These are phyloP conservation scores for Kurtzmaniella quercitrusa DNA, from an alignment of 1,139 yeast species.

Conservation along the genomic window DNA sequence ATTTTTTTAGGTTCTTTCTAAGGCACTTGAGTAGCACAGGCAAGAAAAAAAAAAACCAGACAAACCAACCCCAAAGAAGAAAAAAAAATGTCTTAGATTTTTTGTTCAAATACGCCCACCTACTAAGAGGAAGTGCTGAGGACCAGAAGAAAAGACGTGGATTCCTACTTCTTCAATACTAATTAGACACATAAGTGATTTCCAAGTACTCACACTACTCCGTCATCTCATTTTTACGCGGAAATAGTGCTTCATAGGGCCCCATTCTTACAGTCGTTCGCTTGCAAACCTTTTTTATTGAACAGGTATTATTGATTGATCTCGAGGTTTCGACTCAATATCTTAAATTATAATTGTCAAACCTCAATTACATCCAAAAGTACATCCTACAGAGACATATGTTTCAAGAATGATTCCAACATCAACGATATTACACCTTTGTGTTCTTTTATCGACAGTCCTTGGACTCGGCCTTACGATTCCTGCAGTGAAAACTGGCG, in stretches of 20 bases:
- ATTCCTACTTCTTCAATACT: not conserved
- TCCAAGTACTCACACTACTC: not conserved
- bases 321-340: not conserved
- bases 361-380: too few relatives aligned
- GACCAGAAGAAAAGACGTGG: not conserved
- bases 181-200: not conserved
- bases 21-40: too few relatives aligned
- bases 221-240: not conserved
- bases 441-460: not conserved
- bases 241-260: not conserved
- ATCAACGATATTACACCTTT: not conserved
- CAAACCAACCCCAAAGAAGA: not conserved
- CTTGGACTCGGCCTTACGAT: conserved; percentile 5
- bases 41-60: not conserved
- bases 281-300: not conserved
- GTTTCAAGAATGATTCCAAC: not conserved
- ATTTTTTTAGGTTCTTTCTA: too few relatives aligned
- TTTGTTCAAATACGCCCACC: not conserved
- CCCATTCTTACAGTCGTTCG: not conserved
- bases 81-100: not conserved
- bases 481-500: conserved; percentile 17
- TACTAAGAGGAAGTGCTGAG: not conserved
- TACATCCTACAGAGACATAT: not conserved
- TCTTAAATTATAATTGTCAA: not conserved
- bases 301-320: not conserved